These are phyloP conservation scores for Neoscytalidium dimidiatum DNA, from an alignment of 2,329 filamentous ascomycete species.

Conservation along the genomic window DNA sequence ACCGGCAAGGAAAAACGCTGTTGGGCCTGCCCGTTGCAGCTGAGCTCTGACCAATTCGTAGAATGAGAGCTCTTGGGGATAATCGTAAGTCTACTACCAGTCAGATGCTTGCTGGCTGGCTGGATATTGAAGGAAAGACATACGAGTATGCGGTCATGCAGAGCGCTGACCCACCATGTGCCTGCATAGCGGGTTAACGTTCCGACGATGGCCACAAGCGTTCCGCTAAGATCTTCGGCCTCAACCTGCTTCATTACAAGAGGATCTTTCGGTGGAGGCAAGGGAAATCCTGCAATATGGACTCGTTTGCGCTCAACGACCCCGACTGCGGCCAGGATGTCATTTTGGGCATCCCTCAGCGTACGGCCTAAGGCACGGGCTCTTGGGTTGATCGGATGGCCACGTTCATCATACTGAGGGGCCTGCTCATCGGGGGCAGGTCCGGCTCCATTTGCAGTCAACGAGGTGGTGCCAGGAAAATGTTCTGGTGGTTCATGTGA, in stretches of 20 bases:
- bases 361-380: slow-evolving; percentile 42
- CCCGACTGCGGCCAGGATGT: slow-evolving; percentile 49
- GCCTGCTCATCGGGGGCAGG: neutral
- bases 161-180: slow-evolving; percentile 16
- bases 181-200: slow-evolving; percentile 6
- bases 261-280: slow-evolving; percentile 16
- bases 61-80: slow-evolving; percentile 10
- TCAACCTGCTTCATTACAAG: slow-evolving; percentile 8
- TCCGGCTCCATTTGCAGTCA: neutral
- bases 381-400: slow-evolving; percentile 45
- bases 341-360: slow-evolving; percentile 49
- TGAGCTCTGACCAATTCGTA: slow-evolving; percentile 7
- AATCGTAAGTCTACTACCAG: slow-evolving; percentile 1
- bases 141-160: slow-evolving; percentile 19
- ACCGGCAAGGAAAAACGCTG: slow-evolving; percentile 14
- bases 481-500: slow-evolving; percentile 38
- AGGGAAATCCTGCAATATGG: neutral
- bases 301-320: slow-evolving; percentile 44
- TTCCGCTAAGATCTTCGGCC: slow-evolving; percentile 18
- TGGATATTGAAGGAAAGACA: neutral
- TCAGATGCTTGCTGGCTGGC: neutral
- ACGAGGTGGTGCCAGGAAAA: slow-evolving; percentile 13
- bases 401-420: slow-evolving; percentile 45
- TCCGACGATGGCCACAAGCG: neutral
- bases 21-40: neutral